Evolutionary conservation across 2,329 filamentous ascomycete genomes (phyloP).

Genomic region (Monilinia vaccinii-corymbosi): DNA sequence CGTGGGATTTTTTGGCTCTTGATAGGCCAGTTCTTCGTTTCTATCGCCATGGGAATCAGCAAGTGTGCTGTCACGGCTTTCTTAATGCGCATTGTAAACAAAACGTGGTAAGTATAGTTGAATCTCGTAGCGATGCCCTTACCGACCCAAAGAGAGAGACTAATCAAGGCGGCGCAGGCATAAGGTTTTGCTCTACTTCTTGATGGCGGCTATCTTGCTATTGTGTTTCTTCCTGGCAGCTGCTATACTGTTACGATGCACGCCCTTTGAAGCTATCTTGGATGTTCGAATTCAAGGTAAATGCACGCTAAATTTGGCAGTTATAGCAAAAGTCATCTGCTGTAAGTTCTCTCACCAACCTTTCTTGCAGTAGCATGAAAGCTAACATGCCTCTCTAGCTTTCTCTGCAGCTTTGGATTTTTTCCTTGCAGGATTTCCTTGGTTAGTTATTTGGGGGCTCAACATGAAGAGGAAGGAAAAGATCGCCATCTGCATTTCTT

Average conservation of each 20-base stretch:
- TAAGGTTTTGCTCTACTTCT: background rate
- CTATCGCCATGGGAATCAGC: constrained; percentile 3
- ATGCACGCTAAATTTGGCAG: background rate
- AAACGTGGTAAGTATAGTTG: background rate
- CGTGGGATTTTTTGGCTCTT: constrained; percentile 4
- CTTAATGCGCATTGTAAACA: constrained; percentile 5
- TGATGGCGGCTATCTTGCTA: background rate
- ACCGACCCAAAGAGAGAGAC: no score
- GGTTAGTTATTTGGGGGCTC: background rate
- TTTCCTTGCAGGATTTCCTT: constrained; percentile 1
- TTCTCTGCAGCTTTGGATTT: constrained; percentile 2
- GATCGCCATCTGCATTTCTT: background rate
- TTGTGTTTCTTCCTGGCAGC: background rate
- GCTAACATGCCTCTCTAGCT: background rate
- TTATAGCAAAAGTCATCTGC: constrained; percentile 2
- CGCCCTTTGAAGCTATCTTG: background rate
- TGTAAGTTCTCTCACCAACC: background rate
- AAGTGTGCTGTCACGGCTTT: constrained; percentile 4
- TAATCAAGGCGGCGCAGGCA: background rate
- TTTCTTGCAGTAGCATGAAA: background rate
- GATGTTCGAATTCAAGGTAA: background rate
- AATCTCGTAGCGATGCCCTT: background rate
- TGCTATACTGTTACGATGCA: background rate
- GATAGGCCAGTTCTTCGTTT: constrained; percentile 1
- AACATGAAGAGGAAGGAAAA: constrained; percentile 7